phyloP scores from a whole-genome alignment of 192 early-diverging fungal species.

The Neocallimastix lanati region DNA sequence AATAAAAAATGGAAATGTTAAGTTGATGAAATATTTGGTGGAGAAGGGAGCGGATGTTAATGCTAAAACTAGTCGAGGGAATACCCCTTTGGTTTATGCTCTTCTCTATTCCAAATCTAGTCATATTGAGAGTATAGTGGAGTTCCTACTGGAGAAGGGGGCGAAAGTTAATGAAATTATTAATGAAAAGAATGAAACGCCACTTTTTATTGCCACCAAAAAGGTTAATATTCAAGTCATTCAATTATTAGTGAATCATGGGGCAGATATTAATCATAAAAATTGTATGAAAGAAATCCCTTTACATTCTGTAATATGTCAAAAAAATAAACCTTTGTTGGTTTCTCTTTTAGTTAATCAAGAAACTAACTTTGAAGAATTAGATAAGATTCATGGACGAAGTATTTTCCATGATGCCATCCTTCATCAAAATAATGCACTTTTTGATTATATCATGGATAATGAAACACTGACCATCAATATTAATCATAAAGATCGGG shows the following conservation, averaged over 20 bases:
- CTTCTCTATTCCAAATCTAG: neutral
- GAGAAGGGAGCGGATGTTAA: neutral
- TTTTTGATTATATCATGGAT: too few species aligned
- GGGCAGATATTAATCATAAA: neutral
- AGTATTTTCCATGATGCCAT: too few species aligned
- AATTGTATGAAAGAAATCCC: neutral
- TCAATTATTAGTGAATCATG: neutral
- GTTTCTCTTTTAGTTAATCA: neutral
- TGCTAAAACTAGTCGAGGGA: neutral
- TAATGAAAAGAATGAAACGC: neutral
- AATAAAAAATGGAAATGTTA: neutral
- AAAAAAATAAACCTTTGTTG: neutral
- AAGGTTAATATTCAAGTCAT: neutral
- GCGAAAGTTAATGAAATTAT: neutral
- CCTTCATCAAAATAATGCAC: too few species aligned
- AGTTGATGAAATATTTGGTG: neutral
- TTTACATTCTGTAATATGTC: neutral
- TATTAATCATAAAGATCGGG: too few species aligned
- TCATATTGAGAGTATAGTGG: neutral
- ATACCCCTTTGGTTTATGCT: neutral
- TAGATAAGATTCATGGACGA: too few species aligned
- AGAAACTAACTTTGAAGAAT: too few species aligned
- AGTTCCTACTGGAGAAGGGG: neutral
- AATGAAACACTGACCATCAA: too few species aligned
- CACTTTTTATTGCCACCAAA: neutral